Base-by-base conservation (phyloP, 148 eudicot genomes). In the Fagopyrum tataricum region DNA sequence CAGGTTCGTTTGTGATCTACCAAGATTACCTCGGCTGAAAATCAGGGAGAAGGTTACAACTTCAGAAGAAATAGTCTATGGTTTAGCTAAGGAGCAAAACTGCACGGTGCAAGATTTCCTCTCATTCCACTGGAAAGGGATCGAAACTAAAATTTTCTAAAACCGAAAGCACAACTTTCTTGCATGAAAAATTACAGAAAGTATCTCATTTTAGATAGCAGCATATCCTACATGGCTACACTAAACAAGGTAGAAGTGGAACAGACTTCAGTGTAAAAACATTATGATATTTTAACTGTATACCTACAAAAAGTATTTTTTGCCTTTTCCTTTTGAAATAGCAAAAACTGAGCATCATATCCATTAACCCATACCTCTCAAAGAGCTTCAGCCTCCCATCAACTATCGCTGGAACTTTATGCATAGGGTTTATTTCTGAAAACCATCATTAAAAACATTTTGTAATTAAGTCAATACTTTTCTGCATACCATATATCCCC, bases 321-420 rank as follows among this genome's bases (percentile, higher is more conserved):
- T 2, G n/a, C 8, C 20, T 59, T 59, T 24, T 59, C 13, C 26
- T 59, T 9, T 24, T 59, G 66, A 13, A 5, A 59, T 18, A 37
- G 46, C 24, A 9, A 3, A 26, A 67, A 67, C 6, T 14, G 44
- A 39, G 10, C 44, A 67, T 20, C 52, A n/a, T 58, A 40, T 21
- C 9, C 49, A n/a, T n/a, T n/a, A n/a, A n/a, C n/a, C n/a, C n/a
- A 37, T 70, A 93, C 98, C 98, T 93, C 79, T 90, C 98, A 80
- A 73, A 90, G 43, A 93, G 90, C 86, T 88, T 91, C 84, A 93
- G 87, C 68, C 89, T 82, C 84, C 98, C 98, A 79, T 90, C 88
- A 67, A 80, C 82, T 69, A 89, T 89, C 20, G 92, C 94, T 37
- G 98, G 98, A 79, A 93, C 89, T 84, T 87, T 70, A 49, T 14